Conservation (phyloP, 371 early-diverging fungal genomes). For the Syncephalis plumigaleata region DNA sequence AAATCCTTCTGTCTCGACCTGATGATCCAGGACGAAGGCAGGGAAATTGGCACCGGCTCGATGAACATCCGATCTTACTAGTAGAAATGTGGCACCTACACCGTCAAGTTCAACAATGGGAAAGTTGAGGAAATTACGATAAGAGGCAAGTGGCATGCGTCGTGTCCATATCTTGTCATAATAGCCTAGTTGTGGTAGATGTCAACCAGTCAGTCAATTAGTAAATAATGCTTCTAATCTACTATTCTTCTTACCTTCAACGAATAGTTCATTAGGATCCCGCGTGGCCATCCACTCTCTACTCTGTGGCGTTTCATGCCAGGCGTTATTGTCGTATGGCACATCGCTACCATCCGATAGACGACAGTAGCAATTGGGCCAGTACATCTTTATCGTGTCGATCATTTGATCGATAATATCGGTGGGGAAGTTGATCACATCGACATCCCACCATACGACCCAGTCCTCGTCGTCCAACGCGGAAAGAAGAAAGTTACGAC, state of each 20-base stretch:
- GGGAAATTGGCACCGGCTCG: slow-evolving; percentile 46
- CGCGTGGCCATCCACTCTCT: slow-evolving; percentile 24
- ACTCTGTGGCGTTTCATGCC: slow-evolving; percentile 42
- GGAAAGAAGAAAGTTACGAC: slow-evolving; percentile 31
- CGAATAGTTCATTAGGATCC: slow-evolving; percentile 18
- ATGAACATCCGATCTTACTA: slow-evolving; percentile 46
- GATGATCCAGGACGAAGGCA: slow-evolving; percentile 31
- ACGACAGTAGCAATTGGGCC: slow-evolving; percentile 27
- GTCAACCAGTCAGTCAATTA: background rate
- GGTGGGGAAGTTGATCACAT: slow-evolving; percentile 36
- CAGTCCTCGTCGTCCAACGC: slow-evolving; percentile 36
- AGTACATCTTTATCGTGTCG: slow-evolving; percentile 38
- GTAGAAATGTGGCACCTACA: slow-evolving; percentile 41
- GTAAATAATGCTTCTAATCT: background rate
- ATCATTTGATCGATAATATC: slow-evolving; percentile 31
- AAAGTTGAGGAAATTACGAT: slow-evolving; percentile 9
- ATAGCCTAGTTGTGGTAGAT: too few species aligned
- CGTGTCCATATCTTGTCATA: slow-evolving; percentile 7
- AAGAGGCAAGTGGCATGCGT: slow-evolving; percentile 23
- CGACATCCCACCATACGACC: slow-evolving; percentile 58
- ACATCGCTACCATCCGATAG: background rate
- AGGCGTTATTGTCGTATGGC: slow-evolving; percentile 45
- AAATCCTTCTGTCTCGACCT: slow-evolving; percentile 58
- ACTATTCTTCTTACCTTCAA: slow-evolving; percentile 13
- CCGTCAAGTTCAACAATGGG: slow-evolving; percentile 33